Conservation (phyloP, 352 stramenopile species). For the Pythium insidiosum region DNA sequence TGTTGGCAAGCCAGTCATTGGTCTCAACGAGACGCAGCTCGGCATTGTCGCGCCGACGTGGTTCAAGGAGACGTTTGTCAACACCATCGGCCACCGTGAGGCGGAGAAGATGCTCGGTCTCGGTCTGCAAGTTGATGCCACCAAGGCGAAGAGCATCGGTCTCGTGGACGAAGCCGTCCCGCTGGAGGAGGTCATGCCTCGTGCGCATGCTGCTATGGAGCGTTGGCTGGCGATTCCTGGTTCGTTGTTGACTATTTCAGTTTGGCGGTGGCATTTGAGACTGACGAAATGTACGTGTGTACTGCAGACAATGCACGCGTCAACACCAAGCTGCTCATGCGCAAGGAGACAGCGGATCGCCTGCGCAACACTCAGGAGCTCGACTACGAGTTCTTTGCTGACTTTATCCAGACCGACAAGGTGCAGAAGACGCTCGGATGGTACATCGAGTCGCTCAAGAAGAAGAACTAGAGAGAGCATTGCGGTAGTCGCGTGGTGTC, state of each 20-base stretch:
- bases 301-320: constrained; percentile 51
- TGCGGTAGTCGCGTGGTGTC: too few species aligned
- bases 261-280: too few species aligned
- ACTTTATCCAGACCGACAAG: constrained; percentile 77
- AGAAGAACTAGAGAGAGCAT: too few species aligned
- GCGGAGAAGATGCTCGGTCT: constrained; percentile 83
- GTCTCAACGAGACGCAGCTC: constrained; percentile 92
- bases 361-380: constrained; percentile 37
- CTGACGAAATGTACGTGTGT: neutral
- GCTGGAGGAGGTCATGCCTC: constrained; percentile 69
- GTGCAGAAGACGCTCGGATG: constrained; percentile 72
- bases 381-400: constrained; percentile 60
- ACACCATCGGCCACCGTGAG: constrained; percentile 77
- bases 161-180: constrained; percentile 71
- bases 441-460: constrained; percentile 80
- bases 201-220: constrained; percentile 46
- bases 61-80: constrained; percentile 69
- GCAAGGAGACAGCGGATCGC: constrained; percentile 57
- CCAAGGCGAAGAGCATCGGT: constrained; percentile 63
- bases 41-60: constrained; percentile 86
- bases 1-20: constrained; percentile 83
- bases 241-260: too few species aligned
- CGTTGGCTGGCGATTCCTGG: constrained; percentile 80
- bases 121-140: constrained; percentile 69
- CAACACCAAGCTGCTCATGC: constrained; percentile 73